These are phyloP conservation scores for Eremochloa ophiuroides DNA, from an alignment of 176 grass and related monocot species.

Conservation along the genomic window DNA sequence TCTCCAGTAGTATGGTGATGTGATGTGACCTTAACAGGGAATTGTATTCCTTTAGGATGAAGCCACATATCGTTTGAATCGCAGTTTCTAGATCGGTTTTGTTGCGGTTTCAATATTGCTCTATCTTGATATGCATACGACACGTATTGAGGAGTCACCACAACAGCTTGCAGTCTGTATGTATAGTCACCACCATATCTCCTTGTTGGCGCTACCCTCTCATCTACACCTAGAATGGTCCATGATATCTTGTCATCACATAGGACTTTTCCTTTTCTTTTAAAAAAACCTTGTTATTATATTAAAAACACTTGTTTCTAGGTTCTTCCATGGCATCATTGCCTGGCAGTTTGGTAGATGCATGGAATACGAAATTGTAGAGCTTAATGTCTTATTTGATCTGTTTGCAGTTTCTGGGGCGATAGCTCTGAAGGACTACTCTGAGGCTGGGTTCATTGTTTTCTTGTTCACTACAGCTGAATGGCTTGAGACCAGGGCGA, in stretches of 20 bases:
- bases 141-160: not conserved
- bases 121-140: not conserved
- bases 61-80: conserved; percentile 9
- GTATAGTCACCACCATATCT: not conserved
- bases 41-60: conserved; percentile 6
- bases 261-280: not conserved
- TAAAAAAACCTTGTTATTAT: too few species aligned
- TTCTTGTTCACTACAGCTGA: conserved; percentile 90
- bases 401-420: conserved; percentile 73
- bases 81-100: conserved; percentile 5
- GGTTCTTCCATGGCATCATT: not conserved
- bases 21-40: conserved; percentile 22
- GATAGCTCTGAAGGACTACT: conserved; percentile 77
- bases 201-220: not conserved
- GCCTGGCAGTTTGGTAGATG: conserved; percentile 4
- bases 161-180: not conserved
- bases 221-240: not conserved
- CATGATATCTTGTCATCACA: conserved; percentile 4
- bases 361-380: conserved; percentile 4
- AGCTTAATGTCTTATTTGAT: conserved; percentile 20
- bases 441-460: conserved; percentile 87
- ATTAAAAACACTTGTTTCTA: not conserved
- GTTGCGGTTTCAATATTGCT: not conserved
- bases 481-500: conserved; percentile 87
- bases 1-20: not conserved